Evolutionary conservation across 805 yeast genomes (phyloP), one percentile per base, ranked within the genome.

Genomic region (Ogataea chonburiensis): DNA sequence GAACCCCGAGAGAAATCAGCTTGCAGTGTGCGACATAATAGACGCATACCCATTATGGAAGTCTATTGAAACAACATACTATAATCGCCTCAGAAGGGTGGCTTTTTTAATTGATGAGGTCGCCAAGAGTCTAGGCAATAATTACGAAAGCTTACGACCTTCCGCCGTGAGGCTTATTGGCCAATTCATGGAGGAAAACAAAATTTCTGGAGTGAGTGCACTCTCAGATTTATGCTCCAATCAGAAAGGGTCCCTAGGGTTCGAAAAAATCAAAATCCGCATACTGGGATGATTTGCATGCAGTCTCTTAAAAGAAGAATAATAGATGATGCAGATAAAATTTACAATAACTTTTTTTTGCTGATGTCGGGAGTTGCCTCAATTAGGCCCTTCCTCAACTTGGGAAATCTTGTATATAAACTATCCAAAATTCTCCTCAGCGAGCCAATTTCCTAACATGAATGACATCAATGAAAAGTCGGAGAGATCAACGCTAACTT

Each of bases 211-310:
- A 3, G 43, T 44, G 12, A 44, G 48, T 27, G 48, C 43, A n/a
- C 37, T 44, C 10, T 44, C 45, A 8, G 48, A 44, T 27, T 37
- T 40, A 24, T 44, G 48, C 20, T 44, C 48, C n/a, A 44, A 44
- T 29, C 48, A 44, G 22, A 34, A 39, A 14, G 43, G 40, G 4
- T 45, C 48, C 5, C 37, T 32, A 6, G 48, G 48, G 1, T 15
- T 40, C 20, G 19, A 28, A 10, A 15, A 25, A 7, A 37, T 40
- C 10, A 25, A 25, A 15, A 9, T 19, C 3, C 7, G 14, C 10
- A 15, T 25, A 7, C 16, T 25, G n/a, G 12, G 16, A 25, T 25
- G 14, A 12, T 25, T 25, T 24, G 17, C 17, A 24, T 12, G 28
- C 7, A 19, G n/a, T n/a, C n/a, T n/a, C n/a, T n/a, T n/a, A n/a